Base-by-base conservation (phyloP, 202 grass and related monocot genomes). In the Elaeis oleifera region DNA sequence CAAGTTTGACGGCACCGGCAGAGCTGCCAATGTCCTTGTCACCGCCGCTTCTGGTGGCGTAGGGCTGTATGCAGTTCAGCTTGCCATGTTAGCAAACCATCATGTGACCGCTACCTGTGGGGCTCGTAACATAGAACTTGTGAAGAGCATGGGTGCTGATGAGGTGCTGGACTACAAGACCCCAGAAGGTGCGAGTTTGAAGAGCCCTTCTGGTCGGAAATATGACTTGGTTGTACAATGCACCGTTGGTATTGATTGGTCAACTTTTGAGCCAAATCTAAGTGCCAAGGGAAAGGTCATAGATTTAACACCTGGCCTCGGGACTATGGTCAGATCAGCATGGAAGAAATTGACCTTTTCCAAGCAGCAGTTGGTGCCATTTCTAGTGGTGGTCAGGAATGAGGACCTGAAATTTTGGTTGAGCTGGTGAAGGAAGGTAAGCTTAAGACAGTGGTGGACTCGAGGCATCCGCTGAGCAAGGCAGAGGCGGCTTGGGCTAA, bases 61-160 rank as follows among this genome's bases (percentile, higher is more conserved):
- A 32, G 61, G 79, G 18, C 56, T 49, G 1, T 80, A 67, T 50
- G 64, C 78, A 0, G 71, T 80, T 4, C 78, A 75, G 58, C 51
- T 70, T 9, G 78, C 64, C 0, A 80, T 64, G 24, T 16, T 70
- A 1, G 71, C 54, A 1, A 59, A 53, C 29, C 63, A 60, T 31
- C 65, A 81, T 25, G 77, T 89, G 7, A 81, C 81, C 0, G 77
- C 77, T 26, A 89, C 85, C 9, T 81, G 70, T 18, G 65, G 85
- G 3, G 70, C 74, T 9, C 81, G 80, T 11, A 84, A 84, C 20
- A 13, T 84, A 9, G 74, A 84, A 18, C 60, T 84, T 1, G 58
- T 79, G 14, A 24, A 49, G 3, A 32, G 20, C 61, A 50, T 89
- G 2, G 78, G 85, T 8, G 81, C 78, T 15, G 74, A 89, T 55